phyloP scores from a whole-genome alignment of 768 basidiomycete species.

The Cystofilobasidium macerans region DNA sequence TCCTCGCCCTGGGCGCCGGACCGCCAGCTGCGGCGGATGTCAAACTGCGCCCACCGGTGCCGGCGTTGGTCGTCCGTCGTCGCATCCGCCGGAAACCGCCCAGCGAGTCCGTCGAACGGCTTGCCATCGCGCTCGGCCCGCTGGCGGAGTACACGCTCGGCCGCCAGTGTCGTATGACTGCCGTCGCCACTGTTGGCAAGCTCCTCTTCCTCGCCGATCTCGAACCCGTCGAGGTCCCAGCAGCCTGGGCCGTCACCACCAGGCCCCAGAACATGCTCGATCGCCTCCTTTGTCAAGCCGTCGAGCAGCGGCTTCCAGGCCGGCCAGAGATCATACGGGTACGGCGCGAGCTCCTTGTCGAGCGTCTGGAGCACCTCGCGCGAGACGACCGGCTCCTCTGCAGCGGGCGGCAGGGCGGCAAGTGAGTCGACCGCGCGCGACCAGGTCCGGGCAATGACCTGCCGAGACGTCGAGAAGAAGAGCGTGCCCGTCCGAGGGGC shows the following conservation, averaged over 20 bases:
- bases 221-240: slow-evolving; percentile 25
- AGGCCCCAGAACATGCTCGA: background rate
- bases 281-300: background rate
- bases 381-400: background rate
- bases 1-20: slow-evolving; percentile 16
- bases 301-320: slow-evolving; percentile 7
- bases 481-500: slow-evolving; percentile 10
- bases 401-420: too few relatives aligned
- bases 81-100: background rate
- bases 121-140: slow-evolving; percentile 4
- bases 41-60: slow-evolving; percentile 13
- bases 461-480: slow-evolving; percentile 12
- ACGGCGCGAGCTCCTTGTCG: slow-evolving; percentile 24
- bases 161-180: slow-evolving; percentile 2
- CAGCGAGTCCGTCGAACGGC: too few relatives aligned
- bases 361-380: slow-evolving; percentile 10
- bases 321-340: slow-evolving; percentile 13
- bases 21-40: slow-evolving; percentile 24
- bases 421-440: background rate
- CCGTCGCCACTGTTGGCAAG: background rate
- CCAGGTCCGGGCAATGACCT: slow-evolving; percentile 10
- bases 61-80: background rate
- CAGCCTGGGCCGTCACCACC: background rate
- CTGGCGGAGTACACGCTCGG: slow-evolving; percentile 19
- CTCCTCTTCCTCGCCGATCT: slow-evolving; percentile 17